Evolutionary conservation across 768 basidiomycete species (phyloP).

Genomic region (Russula sp.): DNA sequence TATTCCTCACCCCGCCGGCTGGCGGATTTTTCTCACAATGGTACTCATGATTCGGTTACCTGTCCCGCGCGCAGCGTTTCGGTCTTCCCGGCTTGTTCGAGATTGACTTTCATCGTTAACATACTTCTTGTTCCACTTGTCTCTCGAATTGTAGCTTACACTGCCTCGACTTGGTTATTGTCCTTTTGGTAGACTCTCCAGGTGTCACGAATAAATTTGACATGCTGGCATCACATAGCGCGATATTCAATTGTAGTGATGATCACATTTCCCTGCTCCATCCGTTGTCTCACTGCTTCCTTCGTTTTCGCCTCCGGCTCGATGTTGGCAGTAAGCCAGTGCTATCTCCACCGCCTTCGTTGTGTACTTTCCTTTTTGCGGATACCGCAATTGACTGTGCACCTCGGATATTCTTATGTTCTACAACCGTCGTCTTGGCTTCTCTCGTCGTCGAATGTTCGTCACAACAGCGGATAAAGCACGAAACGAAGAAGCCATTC

Average conservation of each 20-base stretch:
- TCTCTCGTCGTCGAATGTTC: neutral
- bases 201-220: constrained; percentile 21
- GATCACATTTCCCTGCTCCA: neutral
- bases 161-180: constrained; percentile 21
- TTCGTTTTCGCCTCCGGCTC: constrained; percentile 4
- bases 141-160: constrained; percentile 23
- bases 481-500: constrained; percentile 98
- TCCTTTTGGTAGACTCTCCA: constrained; percentile 11
- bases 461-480: constrained; percentile 47
- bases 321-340: neutral
- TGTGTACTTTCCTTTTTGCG: constrained; percentile 4
- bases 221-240: constrained; percentile 1
- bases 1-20: constrained; percentile 19
- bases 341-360: neutral
- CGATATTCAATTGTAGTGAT: neutral
- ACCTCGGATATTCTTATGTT: neutral
- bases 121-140: constrained; percentile 18
- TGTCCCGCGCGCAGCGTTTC: constrained; percentile 10
- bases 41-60: constrained; percentile 21
- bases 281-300: neutral
- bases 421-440: neutral
- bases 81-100: constrained; percentile 14
- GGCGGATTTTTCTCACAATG: constrained; percentile 14
- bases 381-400: neutral
- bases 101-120: constrained; percentile 22